Conservation (phyloP, 805 yeast genomes). For the Hanseniaspora hatyaiensis region DNA sequence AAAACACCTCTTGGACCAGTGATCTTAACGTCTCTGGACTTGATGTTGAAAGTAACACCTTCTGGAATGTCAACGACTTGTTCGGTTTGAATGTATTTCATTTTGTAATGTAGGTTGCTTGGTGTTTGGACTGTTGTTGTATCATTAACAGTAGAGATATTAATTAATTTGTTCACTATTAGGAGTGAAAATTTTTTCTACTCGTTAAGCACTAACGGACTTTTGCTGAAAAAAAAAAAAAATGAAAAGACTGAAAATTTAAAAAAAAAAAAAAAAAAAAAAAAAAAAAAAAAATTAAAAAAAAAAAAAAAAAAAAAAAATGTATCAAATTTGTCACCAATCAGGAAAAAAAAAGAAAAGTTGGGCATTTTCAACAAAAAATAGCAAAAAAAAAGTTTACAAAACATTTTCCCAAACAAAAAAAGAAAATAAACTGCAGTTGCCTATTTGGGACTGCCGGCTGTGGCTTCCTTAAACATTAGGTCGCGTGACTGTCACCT, state of each 20-base stretch:
- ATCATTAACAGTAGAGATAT: too few relatives aligned
- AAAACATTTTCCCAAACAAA: too few relatives aligned
- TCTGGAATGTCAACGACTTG: constrained; percentile 78
- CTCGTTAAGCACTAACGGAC: too few relatives aligned
- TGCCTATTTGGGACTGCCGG: too few relatives aligned
- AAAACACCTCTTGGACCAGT: constrained; percentile 97
- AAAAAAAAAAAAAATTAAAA: neutral
- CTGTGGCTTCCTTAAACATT: too few relatives aligned
- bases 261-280: neutral
- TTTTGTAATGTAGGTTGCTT: constrained; percentile 37
- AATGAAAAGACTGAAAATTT: neutral
- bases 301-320: neutral
- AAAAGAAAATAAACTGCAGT: too few relatives aligned
- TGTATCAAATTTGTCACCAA: neutral
- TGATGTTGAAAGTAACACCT: constrained; percentile 83
- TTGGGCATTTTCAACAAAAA: too few relatives aligned
- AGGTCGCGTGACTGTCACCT: too few relatives aligned
- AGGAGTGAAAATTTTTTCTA: neutral
- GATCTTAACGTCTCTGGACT: constrained; percentile 80
- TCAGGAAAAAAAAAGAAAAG: too few relatives aligned
- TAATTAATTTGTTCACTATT: neutral
- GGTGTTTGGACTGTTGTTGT: too few relatives aligned
- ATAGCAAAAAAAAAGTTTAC: neutral
- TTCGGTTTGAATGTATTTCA: constrained; percentile 83
- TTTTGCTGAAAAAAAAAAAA: too few relatives aligned